A percentile compares a stretch with the other conserved stretches of the same genome.
phyloP scores from a whole-genome alignment of 495 filamentous ascomycete genomes.

The Trichoderma asperelloides region DNA sequence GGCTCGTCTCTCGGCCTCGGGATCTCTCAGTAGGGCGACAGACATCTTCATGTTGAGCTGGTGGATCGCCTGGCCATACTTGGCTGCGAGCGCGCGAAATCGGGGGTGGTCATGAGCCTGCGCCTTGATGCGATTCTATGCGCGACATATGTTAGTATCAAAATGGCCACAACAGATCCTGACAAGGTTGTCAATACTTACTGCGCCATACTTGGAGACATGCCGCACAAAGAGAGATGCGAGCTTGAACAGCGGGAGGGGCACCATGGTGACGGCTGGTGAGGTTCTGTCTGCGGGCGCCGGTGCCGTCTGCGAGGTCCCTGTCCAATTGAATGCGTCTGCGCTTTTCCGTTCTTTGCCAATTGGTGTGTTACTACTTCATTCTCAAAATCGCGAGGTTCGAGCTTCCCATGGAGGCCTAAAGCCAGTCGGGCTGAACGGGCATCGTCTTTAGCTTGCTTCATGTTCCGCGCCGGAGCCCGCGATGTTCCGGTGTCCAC shows the following conservation, averaged over 20 bases:
- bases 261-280: constrained; percentile 34
- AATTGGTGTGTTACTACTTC: not conserved
- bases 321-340: not conserved
- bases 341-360: not conserved
- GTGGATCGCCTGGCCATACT: constrained; percentile 68
- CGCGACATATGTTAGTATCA: constrained; percentile 11
- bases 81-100: constrained; percentile 70
- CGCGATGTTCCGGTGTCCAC: constrained; percentile 4
- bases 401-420: not conserved
- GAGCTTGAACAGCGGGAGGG: constrained; percentile 39
- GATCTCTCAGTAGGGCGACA: constrained; percentile 75
- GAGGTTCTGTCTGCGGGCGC: not conserved
- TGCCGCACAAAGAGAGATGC: constrained; percentile 41
- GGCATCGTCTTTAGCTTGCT: not conserved
- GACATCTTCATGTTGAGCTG: constrained; percentile 89
- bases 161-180: not conserved
- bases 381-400: not conserved
- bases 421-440: not conserved
- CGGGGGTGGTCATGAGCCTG: constrained; percentile 91
- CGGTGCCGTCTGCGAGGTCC: not conserved
- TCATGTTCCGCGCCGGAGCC: constrained; percentile 3
- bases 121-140: constrained; percentile 81
- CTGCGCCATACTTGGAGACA: constrained; percentile 53
- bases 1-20: constrained; percentile 47
- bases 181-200: constrained; percentile 22